Base-by-base conservation (phyloP, 78 protist genomes). In the Speleostelium caveatum region DNA sequence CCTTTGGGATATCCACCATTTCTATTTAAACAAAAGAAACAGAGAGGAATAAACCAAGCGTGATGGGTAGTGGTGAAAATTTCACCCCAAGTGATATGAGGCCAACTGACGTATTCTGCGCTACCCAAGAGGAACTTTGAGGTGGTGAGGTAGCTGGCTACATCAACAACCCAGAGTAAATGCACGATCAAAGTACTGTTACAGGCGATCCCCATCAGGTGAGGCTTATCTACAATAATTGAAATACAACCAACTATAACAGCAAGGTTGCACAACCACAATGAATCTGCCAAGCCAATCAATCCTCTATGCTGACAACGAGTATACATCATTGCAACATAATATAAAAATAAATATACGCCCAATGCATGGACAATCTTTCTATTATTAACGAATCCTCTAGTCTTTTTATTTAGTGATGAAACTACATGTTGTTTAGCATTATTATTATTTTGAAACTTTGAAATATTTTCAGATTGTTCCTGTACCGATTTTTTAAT, bases 31-130 rank as follows among this genome's bases (percentile, higher is more conserved):
- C 72, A 67, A 24, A 55, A 36, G 36, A 80, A 67, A 19, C 42
- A n/a, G 19, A 80, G 30, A 51, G 89, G 89, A 22, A 80, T 35
- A n/a, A 51, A 80, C 89, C 89, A 80, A 39, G 89, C 89, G 26
- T 80, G 89, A 58, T 80, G 89, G 38, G 89, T 80, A 7, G 73
- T 67, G 0, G 89, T 80, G 12, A 80, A 39, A 36, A 80, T 80
- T 39, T 80, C 89, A 56, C 89, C 89, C 89, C 89, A 80, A n/a
- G 89, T 80, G 19, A 80, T 80, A 30, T 36, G 36, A 56, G 89
- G 89, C 89, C 89, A 80, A 36, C 58, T 36, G 14, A 66, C 62
- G 22, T 30, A 45, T 41, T 80, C 89, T 6, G 89, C 89, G 56
- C 68, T 80, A 26, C 89, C 89, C 30, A 80, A 58, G 65, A 77